Evolutionary conservation across 768 basidiomycete species (phyloP).

Genomic region (Hypsizygus marmoreus): DNA sequence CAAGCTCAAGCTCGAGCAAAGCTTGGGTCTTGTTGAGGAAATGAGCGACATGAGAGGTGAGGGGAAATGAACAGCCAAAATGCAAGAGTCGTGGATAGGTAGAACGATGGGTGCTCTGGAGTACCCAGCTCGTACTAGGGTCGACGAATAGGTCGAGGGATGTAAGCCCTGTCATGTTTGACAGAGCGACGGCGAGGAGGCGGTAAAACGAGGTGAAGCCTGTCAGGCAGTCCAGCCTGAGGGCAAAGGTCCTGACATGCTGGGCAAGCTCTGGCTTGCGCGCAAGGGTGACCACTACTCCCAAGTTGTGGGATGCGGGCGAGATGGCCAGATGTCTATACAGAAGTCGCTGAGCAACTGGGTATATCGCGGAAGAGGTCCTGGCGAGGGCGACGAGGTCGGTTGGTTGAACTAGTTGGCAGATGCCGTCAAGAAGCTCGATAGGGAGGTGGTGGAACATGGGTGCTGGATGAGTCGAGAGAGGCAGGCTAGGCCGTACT

Average conservation of each 20-base stretch:
- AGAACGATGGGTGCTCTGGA: slow-evolving; percentile 32
- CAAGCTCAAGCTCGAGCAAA: slow-evolving; percentile 61
- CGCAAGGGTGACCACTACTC: slow-evolving; percentile 58
- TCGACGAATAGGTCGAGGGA: slow-evolving; percentile 60
- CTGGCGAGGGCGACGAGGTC: slow-evolving; percentile 55
- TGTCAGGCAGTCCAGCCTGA: slow-evolving; percentile 47
- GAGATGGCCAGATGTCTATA: slow-evolving; percentile 60
- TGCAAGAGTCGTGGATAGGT: slow-evolving; percentile 50
- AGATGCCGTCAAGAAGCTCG: slow-evolving; percentile 64
- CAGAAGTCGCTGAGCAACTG: slow-evolving; percentile 60
- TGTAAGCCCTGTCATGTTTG: slow-evolving; percentile 60
- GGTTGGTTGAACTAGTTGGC: slow-evolving; percentile 22
- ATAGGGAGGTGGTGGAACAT: slow-evolving; percentile 50
- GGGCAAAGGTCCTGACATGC: slow-evolving; percentile 61
- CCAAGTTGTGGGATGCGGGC: slow-evolving; percentile 43
- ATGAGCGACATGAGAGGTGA: slow-evolving; percentile 56
- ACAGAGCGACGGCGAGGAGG: slow-evolving; percentile 53
- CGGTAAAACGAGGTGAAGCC: slow-evolving; percentile 50
- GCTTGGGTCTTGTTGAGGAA: slow-evolving; percentile 61
- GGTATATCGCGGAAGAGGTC: slow-evolving; percentile 41
- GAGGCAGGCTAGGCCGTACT: slow-evolving; percentile 11
- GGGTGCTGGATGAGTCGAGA: slow-evolving; percentile 17
- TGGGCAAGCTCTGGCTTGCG: slow-evolving; percentile 55
- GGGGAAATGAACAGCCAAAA: slow-evolving; percentile 61
- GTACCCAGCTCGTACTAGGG: slow-evolving; percentile 54